Conservation (phyloP, 202 grass and related monocot genomes). For the Zizania palustris region DNA sequence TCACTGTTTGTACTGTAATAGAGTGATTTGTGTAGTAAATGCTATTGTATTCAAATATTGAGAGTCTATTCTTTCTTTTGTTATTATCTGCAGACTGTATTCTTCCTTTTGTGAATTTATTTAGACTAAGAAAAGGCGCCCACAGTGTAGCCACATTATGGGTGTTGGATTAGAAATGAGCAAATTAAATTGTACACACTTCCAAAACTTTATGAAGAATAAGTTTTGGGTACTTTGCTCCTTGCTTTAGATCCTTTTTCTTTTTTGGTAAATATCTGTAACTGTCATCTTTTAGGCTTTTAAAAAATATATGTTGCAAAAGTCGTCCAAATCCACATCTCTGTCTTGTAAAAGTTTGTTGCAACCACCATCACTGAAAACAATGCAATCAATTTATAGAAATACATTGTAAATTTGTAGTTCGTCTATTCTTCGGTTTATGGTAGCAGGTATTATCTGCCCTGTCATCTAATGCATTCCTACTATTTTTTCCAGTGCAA, state of each 20-base stretch:
- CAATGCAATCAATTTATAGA: not conserved
- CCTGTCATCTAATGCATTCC: constrained; percentile 21
- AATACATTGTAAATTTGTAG: not conserved
- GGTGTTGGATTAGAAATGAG: not conserved
- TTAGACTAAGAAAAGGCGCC: not conserved
- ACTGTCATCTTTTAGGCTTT: constrained; percentile 9
- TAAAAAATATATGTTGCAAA: constrained; percentile 9
- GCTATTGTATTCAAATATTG: not conserved
- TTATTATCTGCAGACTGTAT: not conserved
- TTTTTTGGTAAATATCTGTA: not conserved
- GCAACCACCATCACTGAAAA: not conserved
- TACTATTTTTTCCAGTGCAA: not conserved
- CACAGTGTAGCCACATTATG: not conserved
- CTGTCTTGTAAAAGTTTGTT: constrained; percentile 8
- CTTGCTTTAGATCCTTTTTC: not conserved
- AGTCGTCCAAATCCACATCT: not conserved
- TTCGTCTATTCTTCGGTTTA: not conserved
- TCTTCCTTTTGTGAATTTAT: not conserved
- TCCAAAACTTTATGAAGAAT: not conserved
- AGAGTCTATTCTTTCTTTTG: not conserved
- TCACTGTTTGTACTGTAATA: not conserved
- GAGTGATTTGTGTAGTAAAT: not conserved
- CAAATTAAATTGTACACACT: constrained; percentile 4
- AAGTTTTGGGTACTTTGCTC: constrained; percentile 6
- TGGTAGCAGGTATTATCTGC: not conserved